A percentile compares a stretch with the other conserved stretches of the same genome.
Evolutionary conservation across 73 alveolate genomes (phyloP).

Genomic region (Tetrahymena elliotti): DNA sequence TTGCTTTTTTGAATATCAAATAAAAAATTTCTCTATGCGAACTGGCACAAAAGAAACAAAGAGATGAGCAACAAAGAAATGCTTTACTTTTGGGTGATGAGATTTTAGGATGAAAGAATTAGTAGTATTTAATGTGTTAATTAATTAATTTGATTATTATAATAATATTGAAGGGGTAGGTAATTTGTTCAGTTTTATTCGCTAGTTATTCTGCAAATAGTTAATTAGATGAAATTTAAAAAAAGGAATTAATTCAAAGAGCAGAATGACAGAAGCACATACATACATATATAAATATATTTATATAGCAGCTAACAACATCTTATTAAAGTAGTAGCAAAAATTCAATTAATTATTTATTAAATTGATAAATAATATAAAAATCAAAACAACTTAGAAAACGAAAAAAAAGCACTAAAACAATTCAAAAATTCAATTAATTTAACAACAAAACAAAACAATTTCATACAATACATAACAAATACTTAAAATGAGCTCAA

Average conservation of each 20-base stretch:
- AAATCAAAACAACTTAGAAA: not conserved
- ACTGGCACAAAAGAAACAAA: no score
- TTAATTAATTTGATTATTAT: no score
- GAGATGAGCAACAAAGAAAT: no score
- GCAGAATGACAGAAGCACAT: not conserved
- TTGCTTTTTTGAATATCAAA: no score
- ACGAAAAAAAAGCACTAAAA: not conserved
- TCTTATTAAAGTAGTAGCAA: not conserved
- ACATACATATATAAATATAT: no score
- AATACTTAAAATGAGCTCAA: not conserved
- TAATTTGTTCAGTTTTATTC: not conserved
- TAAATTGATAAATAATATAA: not conserved
- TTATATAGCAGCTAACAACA: not conserved
- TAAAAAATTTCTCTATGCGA: no score
- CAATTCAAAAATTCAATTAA: no score
- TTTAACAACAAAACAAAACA: not conserved
- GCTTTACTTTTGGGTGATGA: not conserved
- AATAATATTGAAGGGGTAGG: not conserved
- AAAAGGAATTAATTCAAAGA: not conserved
- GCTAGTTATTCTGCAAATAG: not conserved
- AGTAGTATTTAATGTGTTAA: not conserved
- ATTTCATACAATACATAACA: not conserved
- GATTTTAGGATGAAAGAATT: not conserved
- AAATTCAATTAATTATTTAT: not conserved
- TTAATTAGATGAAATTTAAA: no score